phyloP scores from a whole-genome alignment of 306 rosid genomes.

The Gleditsia sinensis region DNA sequence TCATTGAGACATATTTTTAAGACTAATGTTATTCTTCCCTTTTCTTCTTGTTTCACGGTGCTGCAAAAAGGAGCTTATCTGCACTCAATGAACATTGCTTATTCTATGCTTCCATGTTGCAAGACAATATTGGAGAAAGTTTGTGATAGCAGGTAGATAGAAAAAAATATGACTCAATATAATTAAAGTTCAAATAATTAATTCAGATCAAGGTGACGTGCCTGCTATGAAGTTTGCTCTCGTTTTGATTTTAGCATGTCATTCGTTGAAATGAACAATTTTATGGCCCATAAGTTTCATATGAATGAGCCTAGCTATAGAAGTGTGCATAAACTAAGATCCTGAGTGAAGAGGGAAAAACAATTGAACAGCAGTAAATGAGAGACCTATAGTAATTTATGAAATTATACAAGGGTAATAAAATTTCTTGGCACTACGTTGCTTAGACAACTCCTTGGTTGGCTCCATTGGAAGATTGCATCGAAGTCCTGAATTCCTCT shows the following conservation, averaged over 20 bases:
- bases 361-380: constrained; percentile 19
- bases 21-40: too few relatives aligned
- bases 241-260: neutral
- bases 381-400: constrained; percentile 31
- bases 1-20: too few relatives aligned
- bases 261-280: constrained; percentile 24
- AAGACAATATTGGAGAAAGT: too few relatives aligned
- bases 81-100: too few relatives aligned
- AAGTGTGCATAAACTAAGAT: constrained; percentile 31
- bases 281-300: constrained; percentile 30
- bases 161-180: too few relatives aligned
- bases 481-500: neutral
- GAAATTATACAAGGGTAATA: constrained; percentile 33
- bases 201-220: too few relatives aligned
- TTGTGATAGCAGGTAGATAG: too few relatives aligned
- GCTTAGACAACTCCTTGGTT: constrained; percentile 38
- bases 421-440: constrained; percentile 14
- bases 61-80: too few relatives aligned
- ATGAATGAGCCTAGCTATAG: constrained; percentile 3
- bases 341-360: constrained; percentile 26
- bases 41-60: too few relatives aligned
- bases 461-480: constrained; percentile 30
- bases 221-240: neutral
- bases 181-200: too few relatives aligned
- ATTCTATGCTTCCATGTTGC: too few relatives aligned